Conservation (phyloP, 2,329 filamentous ascomycete genomes). For the Sordariomycetes sp. region DNA sequence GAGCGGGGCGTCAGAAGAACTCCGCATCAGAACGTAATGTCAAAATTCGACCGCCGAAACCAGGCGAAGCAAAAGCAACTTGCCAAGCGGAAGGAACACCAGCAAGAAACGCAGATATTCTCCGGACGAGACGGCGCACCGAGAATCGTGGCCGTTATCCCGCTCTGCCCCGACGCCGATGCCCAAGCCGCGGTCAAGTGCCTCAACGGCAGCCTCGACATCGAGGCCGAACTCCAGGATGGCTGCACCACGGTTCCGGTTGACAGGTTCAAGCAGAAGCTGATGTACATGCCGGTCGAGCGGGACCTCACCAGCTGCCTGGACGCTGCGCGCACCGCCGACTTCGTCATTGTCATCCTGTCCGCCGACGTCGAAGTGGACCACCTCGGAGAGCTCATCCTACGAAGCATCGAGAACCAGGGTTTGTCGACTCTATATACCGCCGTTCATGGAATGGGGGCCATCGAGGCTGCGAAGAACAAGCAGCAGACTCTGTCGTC, state of each 20-base stretch:
- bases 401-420: slow-evolving; percentile 82
- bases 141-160: slow-evolving; percentile 76
- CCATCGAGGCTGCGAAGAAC: slow-evolving; percentile 67
- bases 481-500: slow-evolving; percentile 64
- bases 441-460: slow-evolving; percentile 66
- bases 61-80: slow-evolving; percentile 84
- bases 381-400: slow-evolving; percentile 67
- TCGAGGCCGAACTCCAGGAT: slow-evolving; percentile 50
- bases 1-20: slow-evolving; percentile 72
- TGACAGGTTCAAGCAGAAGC: slow-evolving; percentile 87
- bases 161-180: slow-evolving; percentile 64
- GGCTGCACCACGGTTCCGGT: slow-evolving; percentile 54
- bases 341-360: slow-evolving; percentile 80
- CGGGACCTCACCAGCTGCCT: slow-evolving; percentile 65
- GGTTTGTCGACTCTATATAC: slow-evolving; percentile 89
- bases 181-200: slow-evolving; percentile 50
- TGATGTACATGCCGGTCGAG: slow-evolving; percentile 69
- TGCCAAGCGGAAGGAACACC: slow-evolving; percentile 71
- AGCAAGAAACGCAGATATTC: slow-evolving; percentile 70
- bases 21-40: slow-evolving; percentile 92
- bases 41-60: slow-evolving; percentile 89
- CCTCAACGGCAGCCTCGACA: slow-evolving; percentile 69
- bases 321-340: slow-evolving; percentile 77
- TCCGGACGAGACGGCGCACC: slow-evolving; percentile 77
- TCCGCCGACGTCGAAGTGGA: slow-evolving; percentile 78